Percentiles rank a stretch among this genome's conserved stretches.
Evolutionary conservation across 2,329 filamentous ascomycete species (phyloP).

Genomic region (Colletotrichum sp.): DNA sequence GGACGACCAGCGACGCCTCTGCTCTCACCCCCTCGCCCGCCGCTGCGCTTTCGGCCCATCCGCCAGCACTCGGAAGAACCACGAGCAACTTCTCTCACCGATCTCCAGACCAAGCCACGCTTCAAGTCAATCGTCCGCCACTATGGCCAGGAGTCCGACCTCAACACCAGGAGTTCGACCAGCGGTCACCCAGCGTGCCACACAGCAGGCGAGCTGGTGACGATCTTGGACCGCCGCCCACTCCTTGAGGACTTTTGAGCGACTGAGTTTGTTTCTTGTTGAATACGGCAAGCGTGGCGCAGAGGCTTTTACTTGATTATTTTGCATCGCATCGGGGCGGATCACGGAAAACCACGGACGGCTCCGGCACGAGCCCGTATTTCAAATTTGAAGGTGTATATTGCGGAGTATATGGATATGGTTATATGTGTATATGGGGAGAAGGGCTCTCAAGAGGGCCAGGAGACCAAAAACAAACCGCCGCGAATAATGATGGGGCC

Average conservation of each 20-base stretch:
- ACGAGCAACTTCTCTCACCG: constrained; percentile 14
- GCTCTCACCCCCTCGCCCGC: constrained; percentile 2
- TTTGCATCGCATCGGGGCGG: constrained; percentile 14
- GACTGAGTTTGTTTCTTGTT: background rate
- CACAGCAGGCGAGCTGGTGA: constrained; percentile 27
- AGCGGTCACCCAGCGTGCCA: background rate
- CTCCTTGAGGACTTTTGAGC: background rate
- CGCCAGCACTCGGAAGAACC: constrained; percentile 1
- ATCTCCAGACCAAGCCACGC: constrained; percentile 11
- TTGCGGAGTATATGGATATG: background rate
- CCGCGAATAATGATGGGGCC: background rate
- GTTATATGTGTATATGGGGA: background rate
- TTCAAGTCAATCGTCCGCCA: constrained; percentile 40
- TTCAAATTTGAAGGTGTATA: background rate
- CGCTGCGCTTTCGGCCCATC: background rate
- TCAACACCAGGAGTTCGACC: constrained; percentile 34
- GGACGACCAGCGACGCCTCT: constrained; percentile 16
- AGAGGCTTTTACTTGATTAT: background rate
- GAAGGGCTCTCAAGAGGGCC: background rate
- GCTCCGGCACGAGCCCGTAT: background rate
- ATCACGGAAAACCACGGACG: background rate
- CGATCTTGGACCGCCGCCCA: constrained; percentile 14
- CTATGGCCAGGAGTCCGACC: constrained; percentile 47
- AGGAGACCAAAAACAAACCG: background rate
- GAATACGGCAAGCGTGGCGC: constrained; percentile 14